Conservation (phyloP, 2,329 filamentous ascomycete species). For the Alternaria sp. region DNA sequence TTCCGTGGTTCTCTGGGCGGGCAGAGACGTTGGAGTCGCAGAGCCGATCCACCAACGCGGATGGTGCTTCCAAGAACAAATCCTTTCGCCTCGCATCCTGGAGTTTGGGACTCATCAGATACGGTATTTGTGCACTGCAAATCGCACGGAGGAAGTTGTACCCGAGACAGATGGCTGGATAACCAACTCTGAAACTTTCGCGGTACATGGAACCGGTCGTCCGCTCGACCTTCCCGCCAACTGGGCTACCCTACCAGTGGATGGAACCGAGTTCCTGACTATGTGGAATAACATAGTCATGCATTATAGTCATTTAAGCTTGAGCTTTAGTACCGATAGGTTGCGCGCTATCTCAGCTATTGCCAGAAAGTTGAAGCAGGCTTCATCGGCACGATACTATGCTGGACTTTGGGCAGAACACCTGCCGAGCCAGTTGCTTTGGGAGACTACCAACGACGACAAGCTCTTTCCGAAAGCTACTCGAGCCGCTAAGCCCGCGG, state of each 20-base stretch:
- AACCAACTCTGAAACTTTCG: constrained; percentile 1
- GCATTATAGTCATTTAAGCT: background rate
- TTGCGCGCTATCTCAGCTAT: constrained; percentile 1
- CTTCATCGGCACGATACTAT: constrained; percentile 1
- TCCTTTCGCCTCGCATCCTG: background rate
- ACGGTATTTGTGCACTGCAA: background rate
- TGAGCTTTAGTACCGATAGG: background rate
- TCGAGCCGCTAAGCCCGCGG: background rate
- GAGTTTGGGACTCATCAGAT: constrained; percentile 1
- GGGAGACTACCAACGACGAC: background rate
- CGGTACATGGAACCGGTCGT: background rate
- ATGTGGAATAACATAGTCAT: background rate
- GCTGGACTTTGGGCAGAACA: background rate
- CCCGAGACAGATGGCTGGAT: background rate
- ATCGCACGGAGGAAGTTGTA: background rate
- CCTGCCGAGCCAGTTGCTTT: background rate
- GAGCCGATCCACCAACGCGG: constrained; percentile 1
- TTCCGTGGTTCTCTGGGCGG: background rate
- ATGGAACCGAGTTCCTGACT: background rate
- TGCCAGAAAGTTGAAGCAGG: background rate
- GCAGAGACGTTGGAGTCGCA: background rate
- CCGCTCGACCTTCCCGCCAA: background rate
- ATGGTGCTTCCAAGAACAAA: background rate
- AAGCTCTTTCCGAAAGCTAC: background rate
- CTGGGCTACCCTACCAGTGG: background rate